Conservation (phyloP, 768 basidiomycete genomes). For the Pisolithus marmoratus region DNA sequence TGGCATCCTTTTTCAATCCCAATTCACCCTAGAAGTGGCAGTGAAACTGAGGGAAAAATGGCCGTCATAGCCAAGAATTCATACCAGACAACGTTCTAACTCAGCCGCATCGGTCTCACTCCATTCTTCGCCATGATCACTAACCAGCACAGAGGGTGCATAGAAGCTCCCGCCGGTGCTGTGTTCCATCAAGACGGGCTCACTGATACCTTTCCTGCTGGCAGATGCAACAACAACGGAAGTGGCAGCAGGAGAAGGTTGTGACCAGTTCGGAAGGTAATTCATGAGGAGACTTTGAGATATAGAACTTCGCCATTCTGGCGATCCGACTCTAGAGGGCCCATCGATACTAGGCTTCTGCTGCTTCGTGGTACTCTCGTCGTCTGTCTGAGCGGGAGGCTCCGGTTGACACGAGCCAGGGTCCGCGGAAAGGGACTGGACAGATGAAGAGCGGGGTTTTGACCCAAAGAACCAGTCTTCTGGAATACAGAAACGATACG, state of each 20-base stretch:
- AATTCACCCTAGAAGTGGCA: conserved; percentile 54
- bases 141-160: conserved; percentile 16
- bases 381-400: conserved; percentile 32
- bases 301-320: conserved; percentile 49
- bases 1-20: conserved; percentile 65
- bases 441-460: conserved; percentile 47
- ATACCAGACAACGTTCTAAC: conserved; percentile 70
- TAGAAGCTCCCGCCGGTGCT: conserved; percentile 29
- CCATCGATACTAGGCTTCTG: conserved; percentile 26
- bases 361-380: conserved; percentile 61
- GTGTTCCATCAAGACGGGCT: conserved; percentile 56
- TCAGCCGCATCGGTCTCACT: conserved; percentile 36
- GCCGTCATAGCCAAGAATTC: conserved; percentile 11
- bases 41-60: not conserved
- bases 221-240: conserved; percentile 22
- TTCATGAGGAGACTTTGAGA: conserved; percentile 58
- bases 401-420: conserved; percentile 17
- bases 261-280: conserved; percentile 64
- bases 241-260: conserved; percentile 36
- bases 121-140: conserved; percentile 25
- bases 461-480: conserved; percentile 77
- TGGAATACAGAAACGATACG: conserved; percentile 63
- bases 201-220: conserved; percentile 63
- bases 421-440: conserved; percentile 46
- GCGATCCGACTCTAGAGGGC: conserved; percentile 21